Base-by-base conservation (phyloP, 805 yeast genomes). In the Spencermartinsiella europaea region DNA sequence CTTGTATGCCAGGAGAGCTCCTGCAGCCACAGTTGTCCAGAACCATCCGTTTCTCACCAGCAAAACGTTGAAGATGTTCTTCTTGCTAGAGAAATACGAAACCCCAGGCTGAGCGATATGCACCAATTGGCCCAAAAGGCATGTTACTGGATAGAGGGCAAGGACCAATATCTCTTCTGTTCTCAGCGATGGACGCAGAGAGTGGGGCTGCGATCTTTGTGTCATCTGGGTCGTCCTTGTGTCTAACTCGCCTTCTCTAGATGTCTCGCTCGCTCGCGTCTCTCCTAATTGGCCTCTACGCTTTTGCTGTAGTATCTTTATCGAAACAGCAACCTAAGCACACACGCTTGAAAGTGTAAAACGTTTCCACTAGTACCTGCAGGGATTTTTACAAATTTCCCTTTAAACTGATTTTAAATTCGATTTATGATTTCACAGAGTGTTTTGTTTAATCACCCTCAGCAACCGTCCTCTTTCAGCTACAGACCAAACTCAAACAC, bases 31-130 rank as follows among this genome's bases (percentile, higher is more conserved):
- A 0, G 79, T 64, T 1, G 95, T 89, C 98, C 97, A 93, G 14
- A 79, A 72, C 98, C 98, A 93, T 1, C 97, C 98, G 21, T 73
- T 74, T 58, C 91, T 93, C 34, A 91, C 96, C 61, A 93, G 86
- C 4, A 75, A 40, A 17, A 73, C 74, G 64, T 91, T 91, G 50
- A 90, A 60, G 15, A 88, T 27, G 60, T 87, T 88, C 42, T 76
- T 73, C 66, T 86, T 88, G 41, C 56, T 42, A 34, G 65, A 54
- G 49, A 70, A 68, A 46, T 68, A 70, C 21, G 63, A 51, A 12
- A 40, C 48, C 12, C 47, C 54, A 12, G 51, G 49, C 15, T 47
- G 42, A 3, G 51, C 37, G 17, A 52, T 16, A 12, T 52, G 47
- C 5, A 55, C 54, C 7, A 60, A 43, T 41, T 58, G 58, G 34